phyloP scores from a whole-genome alignment of 805 yeast species.

The Saccharomyces jurei region DNA sequence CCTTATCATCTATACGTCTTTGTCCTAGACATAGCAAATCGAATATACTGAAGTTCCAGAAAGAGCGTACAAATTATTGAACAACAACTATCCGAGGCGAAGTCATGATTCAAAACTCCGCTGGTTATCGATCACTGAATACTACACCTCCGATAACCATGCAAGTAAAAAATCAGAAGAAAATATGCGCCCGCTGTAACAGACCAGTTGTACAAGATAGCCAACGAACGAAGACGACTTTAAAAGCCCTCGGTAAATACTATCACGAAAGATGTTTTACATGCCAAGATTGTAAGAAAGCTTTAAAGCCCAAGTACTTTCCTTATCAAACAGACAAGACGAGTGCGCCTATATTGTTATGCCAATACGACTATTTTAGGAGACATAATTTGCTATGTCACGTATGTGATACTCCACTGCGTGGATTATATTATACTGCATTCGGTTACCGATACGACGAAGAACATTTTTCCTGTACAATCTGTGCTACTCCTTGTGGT shows the following conservation, averaged over 20 bases:
- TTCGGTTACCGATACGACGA: conserved; percentile 86
- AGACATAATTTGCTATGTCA: conserved; percentile 79
- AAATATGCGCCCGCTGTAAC: conserved; percentile 46
- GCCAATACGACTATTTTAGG: conserved; percentile 89
- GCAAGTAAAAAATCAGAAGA: conserved; percentile 14
- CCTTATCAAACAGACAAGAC: conserved; percentile 51
- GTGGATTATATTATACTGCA: conserved; percentile 93
- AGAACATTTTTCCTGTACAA: conserved; percentile 88
- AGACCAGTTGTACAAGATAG: conserved; percentile 52
- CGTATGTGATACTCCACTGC: conserved; percentile 73
- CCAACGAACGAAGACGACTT: conserved; percentile 36
- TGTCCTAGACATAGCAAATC: not conserved
- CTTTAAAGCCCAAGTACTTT: conserved; percentile 81
- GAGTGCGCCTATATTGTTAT: conserved; percentile 50
- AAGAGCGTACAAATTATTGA: not conserved
- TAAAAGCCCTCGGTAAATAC: conserved; percentile 70
- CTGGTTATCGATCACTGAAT: not conserved
- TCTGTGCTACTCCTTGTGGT: conserved; percentile 80
- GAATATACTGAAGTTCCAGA: not conserved
- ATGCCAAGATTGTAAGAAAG: conserved; percentile 75
- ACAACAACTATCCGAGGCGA: not conserved
- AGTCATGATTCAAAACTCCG: not conserved
- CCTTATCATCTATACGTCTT: not conserved
- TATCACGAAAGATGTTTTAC: conserved; percentile 84
- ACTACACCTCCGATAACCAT: not conserved